phyloP scores from a whole-genome alignment of 2,329 filamentous ascomycete species.

The Ophiostoma novo-ulmi region DNA sequence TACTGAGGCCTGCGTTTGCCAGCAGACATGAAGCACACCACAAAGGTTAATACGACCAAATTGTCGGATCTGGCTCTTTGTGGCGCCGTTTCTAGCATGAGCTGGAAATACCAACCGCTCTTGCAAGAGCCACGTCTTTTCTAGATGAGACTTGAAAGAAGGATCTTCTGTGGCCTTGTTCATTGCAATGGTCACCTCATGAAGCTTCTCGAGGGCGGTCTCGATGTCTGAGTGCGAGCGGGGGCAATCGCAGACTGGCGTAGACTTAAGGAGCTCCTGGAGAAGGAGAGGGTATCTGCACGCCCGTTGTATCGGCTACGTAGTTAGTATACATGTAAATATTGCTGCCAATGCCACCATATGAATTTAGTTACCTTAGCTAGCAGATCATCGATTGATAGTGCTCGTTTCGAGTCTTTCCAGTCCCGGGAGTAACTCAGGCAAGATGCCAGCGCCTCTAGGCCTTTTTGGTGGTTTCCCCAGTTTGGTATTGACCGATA shows the following conservation, averaged over 20 bases:
- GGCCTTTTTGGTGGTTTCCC: conserved; percentile 75
- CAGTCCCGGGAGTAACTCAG: conserved; percentile 64
- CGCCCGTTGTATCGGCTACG: conserved; percentile 81
- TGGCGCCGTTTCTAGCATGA: conserved; percentile 48
- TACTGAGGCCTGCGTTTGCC: conserved; percentile 63
- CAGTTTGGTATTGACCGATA: conserved; percentile 66
- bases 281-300: conserved; percentile 89
- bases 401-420: conserved; percentile 62
- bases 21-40: conserved; percentile 76
- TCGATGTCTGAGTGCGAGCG: conserved; percentile 76
- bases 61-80: conserved; percentile 64
- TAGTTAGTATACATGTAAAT: background rate
- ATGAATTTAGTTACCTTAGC: conserved; percentile 62
- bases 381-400: conserved; percentile 78
- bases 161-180: conserved; percentile 79
- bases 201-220: conserved; percentile 63
- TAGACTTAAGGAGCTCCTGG: conserved; percentile 73
- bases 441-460: conserved; percentile 75
- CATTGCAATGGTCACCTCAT: conserved; percentile 71
- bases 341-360: background rate
- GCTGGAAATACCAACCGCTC: conserved; percentile 69
- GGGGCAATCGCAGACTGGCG: conserved; percentile 79
- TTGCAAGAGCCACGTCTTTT: conserved; percentile 80
- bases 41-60: conserved; percentile 78
- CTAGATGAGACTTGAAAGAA: conserved; percentile 61